Evolutionary conservation across 306 rosid genomes (phyloP).

Genomic region (Cucurbita ficifolia): DNA sequence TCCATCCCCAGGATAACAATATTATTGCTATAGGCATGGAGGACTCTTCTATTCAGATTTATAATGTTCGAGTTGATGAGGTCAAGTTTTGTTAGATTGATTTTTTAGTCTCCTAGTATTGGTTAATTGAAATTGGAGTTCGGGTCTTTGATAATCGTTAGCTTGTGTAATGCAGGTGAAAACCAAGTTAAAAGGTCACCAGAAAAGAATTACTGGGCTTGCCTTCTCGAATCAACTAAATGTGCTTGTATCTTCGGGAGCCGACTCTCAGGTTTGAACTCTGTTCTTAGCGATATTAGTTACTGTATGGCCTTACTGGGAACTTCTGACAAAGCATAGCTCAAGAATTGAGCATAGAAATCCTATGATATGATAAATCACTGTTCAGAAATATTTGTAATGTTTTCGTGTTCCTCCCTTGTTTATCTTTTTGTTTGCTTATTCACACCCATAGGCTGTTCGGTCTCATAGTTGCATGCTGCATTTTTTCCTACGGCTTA

Average conservation of each 20-base stretch:
- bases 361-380: too few relatives aligned
- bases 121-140: neutral
- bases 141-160: neutral
- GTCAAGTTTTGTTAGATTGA: constrained; percentile 17
- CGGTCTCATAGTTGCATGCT: too few relatives aligned
- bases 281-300: neutral
- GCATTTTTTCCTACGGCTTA: too few relatives aligned
- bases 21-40: constrained; percentile 99
- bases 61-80: constrained; percentile 94
- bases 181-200: constrained; percentile 92
- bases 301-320: too few relatives aligned
- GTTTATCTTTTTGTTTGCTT: too few relatives aligned
- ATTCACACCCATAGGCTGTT: too few relatives aligned
- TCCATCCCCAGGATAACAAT: constrained; percentile 98
- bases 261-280: constrained; percentile 87
- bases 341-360: too few relatives aligned
- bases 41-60: constrained; percentile 88
- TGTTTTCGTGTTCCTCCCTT: too few relatives aligned
- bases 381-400: too few relatives aligned
- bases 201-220: constrained; percentile 97
- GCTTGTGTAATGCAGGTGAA: constrained; percentile 45
- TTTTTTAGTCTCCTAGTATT: neutral
- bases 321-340: too few relatives aligned
- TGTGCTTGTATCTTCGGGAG: constrained; percentile 98
- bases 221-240: constrained; percentile 77